phyloP scores from a whole-genome alignment of 1,284 basidiomycete species.

The Xerocomus cyaneibrunnescens region DNA sequence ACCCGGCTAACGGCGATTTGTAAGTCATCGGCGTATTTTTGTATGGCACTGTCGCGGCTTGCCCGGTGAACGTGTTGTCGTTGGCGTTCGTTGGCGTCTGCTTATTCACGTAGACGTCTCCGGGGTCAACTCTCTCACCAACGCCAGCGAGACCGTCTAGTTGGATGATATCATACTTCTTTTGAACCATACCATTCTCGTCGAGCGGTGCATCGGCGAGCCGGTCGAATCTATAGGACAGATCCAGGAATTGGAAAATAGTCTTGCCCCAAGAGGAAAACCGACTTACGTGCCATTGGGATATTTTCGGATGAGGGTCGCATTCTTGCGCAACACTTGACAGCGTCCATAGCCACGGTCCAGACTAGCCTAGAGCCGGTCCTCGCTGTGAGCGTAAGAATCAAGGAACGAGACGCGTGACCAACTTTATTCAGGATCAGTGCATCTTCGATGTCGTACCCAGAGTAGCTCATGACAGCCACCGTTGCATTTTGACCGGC shows the following conservation, averaged over 20 bases:
- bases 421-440: constrained; percentile 90
- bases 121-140: constrained; percentile 91
- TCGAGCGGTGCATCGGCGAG: constrained; percentile 90
- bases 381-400: constrained; percentile 5
- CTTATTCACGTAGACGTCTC: constrained; percentile 96
- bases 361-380: constrained; percentile 68
- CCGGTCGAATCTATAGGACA: constrained; percentile 76
- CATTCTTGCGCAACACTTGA: constrained; percentile 96
- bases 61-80: constrained; percentile 79
- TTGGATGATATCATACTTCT: constrained; percentile 90
- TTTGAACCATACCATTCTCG: constrained; percentile 74
- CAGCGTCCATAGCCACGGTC: constrained; percentile 98
- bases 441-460: constrained; percentile 99
- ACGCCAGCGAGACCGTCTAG: constrained; percentile 93
- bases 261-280: constrained; percentile 7
- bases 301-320: constrained; percentile 93
- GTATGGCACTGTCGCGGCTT: constrained; percentile 78
- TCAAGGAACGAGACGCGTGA: constrained; percentile 1
- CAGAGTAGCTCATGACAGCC: constrained; percentile 98
- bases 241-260: constrained; percentile 8
- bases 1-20: constrained; percentile 89
- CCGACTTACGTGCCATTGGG: constrained; percentile 90
- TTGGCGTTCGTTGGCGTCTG: constrained; percentile 92
- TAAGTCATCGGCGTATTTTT: constrained; percentile 90
- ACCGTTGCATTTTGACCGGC: constrained; percentile 99